Evolutionary conservation across 345 rosid species (phyloP).

Genomic region (Syzygium aqueum): DNA sequence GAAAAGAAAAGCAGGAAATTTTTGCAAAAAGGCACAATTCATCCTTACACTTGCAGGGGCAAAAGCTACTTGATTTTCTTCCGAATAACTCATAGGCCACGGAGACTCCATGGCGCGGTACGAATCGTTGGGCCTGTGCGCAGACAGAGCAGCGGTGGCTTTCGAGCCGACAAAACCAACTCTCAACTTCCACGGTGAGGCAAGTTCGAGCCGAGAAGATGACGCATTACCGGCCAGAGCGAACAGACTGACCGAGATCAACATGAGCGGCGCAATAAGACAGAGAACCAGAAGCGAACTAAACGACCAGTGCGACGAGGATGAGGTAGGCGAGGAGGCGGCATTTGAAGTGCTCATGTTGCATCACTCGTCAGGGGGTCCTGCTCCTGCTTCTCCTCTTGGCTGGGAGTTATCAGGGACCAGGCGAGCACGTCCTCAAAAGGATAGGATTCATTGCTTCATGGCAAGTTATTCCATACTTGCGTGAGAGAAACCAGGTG

Average conservation of each 20-base stretch:
- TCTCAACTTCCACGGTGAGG: background rate
- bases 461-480: background rate
- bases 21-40: background rate
- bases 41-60: background rate
- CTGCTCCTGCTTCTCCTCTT: background rate
- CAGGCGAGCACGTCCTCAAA: background rate
- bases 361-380: background rate
- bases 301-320: background rate
- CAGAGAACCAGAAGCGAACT: background rate
- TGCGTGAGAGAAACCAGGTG: background rate
- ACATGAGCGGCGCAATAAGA: background rate
- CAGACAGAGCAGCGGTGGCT: background rate
- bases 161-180: background rate
- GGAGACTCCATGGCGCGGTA: background rate
- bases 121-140: background rate
- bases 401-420: no score
- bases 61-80: background rate
- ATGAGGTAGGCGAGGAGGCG: background rate
- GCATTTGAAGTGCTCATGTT: background rate
- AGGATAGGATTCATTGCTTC: constrained; percentile 8
- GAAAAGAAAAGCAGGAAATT: background rate
- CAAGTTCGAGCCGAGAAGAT: background rate
- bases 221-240: background rate
- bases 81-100: background rate
- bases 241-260: background rate